These are phyloP conservation scores for Pouteria glomerata DNA, from an alignment of 148 eudicot species.

Conservation along the genomic window DNA sequence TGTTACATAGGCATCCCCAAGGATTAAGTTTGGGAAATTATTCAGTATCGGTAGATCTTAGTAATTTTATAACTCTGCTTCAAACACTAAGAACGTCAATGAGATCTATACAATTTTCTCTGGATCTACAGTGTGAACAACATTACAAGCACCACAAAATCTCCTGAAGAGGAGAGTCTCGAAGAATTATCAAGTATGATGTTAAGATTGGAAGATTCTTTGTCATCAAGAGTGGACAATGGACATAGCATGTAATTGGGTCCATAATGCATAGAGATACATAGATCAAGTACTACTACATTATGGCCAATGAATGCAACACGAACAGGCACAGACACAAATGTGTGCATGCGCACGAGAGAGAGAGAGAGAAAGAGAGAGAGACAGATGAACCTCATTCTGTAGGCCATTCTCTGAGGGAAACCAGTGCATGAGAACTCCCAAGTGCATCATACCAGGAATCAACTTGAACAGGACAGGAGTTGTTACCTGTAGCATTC, in stretches of 20 bases:
- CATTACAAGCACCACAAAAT: neutral
- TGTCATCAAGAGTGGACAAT: neutral
- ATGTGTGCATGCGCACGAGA: neutral
- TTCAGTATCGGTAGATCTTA: neutral
- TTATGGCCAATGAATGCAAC: too few relatives aligned
- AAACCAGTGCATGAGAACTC: conserved; percentile 96
- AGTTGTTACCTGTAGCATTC: conserved; percentile 72
- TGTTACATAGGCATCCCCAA: neutral
- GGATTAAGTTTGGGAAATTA: neutral
- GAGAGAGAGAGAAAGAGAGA: conserved; percentile 18
- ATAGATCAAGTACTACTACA: neutral
- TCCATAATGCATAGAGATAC: neutral
- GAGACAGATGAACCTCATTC: conserved; percentile 50
- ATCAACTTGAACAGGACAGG: conserved; percentile 85
- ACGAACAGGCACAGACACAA: too few relatives aligned
- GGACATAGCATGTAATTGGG: neutral
- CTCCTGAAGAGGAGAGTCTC: neutral
- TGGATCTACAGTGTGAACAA: neutral
- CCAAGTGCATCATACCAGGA: conserved; percentile 93
- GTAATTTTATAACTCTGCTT: neutral
- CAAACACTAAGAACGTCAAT: neutral
- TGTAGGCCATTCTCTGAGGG: conserved; percentile 57
- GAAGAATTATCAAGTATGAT: neutral
- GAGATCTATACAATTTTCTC: neutral
- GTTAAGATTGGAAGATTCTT: neutral